These are phyloP conservation scores for Alternaria panax DNA, from an alignment of 2,329 filamentous ascomycete species.

Conservation along the genomic window DNA sequence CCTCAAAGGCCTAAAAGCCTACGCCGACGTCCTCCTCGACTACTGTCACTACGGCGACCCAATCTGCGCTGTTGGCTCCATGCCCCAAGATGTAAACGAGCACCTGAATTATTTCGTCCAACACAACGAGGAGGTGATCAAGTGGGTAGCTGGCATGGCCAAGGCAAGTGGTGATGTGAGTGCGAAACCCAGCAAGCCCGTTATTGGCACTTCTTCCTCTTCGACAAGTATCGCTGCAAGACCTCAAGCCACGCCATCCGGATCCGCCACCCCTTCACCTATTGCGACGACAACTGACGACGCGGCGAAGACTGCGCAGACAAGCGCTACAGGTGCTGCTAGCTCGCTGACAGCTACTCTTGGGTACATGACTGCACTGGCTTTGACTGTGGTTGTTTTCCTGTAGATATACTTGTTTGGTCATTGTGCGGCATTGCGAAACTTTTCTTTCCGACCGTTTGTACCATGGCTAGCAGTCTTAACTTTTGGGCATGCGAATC, in stretches of 20 bases:
- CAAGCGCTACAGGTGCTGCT: constrained; percentile 7
- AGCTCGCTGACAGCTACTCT: constrained; percentile 4
- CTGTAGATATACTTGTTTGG: neutral
- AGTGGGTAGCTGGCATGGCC: constrained; percentile 30
- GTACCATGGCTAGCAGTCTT: neutral
- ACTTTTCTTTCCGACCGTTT: neutral
- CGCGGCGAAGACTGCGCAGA: constrained; percentile 16
- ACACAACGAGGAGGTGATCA: constrained; percentile 32
- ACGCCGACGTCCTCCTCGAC: constrained; percentile 59
- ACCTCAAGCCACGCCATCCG: constrained; percentile 5
- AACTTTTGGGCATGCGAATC: neutral
- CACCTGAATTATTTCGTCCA: constrained; percentile 65
- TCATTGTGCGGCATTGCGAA: neutral
- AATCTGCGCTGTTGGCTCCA: constrained; percentile 65
- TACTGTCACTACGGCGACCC: constrained; percentile 70
- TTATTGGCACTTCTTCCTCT: constrained; percentile 2
- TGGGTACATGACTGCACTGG: constrained; percentile 3
- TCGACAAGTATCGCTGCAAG: constrained; percentile 11
- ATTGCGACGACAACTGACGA: constrained; percentile 13
- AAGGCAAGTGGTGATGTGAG: constrained; percentile 22
- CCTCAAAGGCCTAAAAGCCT: constrained; percentile 25
- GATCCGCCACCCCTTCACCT: neutral
- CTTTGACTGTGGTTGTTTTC: neutral
- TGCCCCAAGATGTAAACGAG: constrained; percentile 61
- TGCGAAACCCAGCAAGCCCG: constrained; percentile 18